Evolutionary conservation across 495 filamentous ascomycete species (phyloP), one percentile per base, ranked within the genome.

Genomic region (Massariosphaeria phaeospora): DNA sequence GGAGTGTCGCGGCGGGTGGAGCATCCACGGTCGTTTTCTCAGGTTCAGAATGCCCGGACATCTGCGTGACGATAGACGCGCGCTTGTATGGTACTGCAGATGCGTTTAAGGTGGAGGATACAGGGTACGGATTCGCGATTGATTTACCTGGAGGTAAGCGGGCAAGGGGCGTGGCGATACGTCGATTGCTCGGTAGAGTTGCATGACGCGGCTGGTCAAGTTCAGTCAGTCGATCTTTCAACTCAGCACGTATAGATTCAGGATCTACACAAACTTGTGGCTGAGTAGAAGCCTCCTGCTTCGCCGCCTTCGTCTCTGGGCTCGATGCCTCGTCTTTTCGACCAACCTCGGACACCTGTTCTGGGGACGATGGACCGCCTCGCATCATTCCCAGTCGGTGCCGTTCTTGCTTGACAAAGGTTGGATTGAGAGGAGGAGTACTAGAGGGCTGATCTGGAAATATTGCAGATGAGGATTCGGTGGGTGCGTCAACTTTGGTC

Each of bases 71-170:
- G 11, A 23, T 20, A 15, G 30, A 29, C 18, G 30, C 1, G 12
- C 42, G 35, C 9, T 15, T 47, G 30, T 55, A 63, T 35, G 55
- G 50, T 21, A 33, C 36, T 10, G 61, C 61, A 17, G 40, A 41
- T 3, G 61, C 55, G 30, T 63, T 63, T 6, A 59, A 26, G n/a
- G 44, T 59, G 4, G 55, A 63, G 3, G 39, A 17, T 24, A 34
- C 27, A 18, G 48, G 41, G 36, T 44, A 15, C 10, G 59, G 49
- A 35, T 54, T 55, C 13, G 59, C 52, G 30, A 52, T 21, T 21
- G 48, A 43, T 13, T 48, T 26, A 3, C 59, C 59, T 24, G 55
- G 59, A 3, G 57, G 52, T 9, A n/a, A n/a, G n/a, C n/a, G n/a
- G n/a, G n/a, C n/a, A n/a, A n/a, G n/a, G n/a, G n/a, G n/a, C n/a